Evolutionary conservation across 2,329 filamentous ascomycete species (phyloP).

Genomic region (Colletotrichum neosansevieriae): DNA sequence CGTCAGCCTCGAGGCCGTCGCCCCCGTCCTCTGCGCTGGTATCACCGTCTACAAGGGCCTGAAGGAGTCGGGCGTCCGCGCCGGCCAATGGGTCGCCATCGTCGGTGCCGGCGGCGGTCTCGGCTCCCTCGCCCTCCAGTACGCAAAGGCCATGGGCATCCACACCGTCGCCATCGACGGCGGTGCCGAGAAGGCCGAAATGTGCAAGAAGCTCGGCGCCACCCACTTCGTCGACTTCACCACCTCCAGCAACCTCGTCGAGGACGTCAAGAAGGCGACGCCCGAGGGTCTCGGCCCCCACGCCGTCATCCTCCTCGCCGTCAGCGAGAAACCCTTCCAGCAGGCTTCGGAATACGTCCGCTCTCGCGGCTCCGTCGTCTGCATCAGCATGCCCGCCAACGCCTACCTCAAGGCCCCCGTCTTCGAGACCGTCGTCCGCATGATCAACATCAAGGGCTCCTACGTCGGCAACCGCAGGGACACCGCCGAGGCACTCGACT

Average conservation of each 20-base stretch:
- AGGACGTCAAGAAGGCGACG: conserved; percentile 85
- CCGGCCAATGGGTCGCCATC: conserved; percentile 84
- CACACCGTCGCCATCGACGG: conserved; percentile 84
- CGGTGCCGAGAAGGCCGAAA: conserved; percentile 82
- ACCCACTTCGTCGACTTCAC: conserved; percentile 83
- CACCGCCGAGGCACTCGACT: conserved; percentile 89
- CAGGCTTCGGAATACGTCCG: conserved; percentile 92
- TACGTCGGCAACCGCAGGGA: conserved; percentile 96
- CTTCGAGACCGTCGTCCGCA: conserved; percentile 88
- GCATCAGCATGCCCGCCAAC: conserved; percentile 87
- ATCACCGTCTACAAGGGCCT: conserved; percentile 93
- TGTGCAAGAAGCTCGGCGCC: conserved; percentile 79
- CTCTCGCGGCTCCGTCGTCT: conserved; percentile 83
- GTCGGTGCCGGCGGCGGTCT: conserved; percentile 89
- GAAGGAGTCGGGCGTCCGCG: conserved; percentile 81
- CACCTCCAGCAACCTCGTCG: conserved; percentile 80
- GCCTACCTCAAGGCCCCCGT: conserved; percentile 87
- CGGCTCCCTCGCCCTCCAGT: conserved; percentile 84
- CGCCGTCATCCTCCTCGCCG: conserved; percentile 88
- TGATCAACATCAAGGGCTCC: conserved; percentile 92
- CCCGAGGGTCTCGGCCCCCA: conserved; percentile 86
- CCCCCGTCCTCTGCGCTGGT: conserved; percentile 86
- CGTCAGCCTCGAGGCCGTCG: conserved; percentile 79
- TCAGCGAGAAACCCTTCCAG: conserved; percentile 92
- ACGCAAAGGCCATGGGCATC: conserved; percentile 91